Conservation (phyloP, 352 stramenopile genomes). For the Pythium monospermum region DNA sequence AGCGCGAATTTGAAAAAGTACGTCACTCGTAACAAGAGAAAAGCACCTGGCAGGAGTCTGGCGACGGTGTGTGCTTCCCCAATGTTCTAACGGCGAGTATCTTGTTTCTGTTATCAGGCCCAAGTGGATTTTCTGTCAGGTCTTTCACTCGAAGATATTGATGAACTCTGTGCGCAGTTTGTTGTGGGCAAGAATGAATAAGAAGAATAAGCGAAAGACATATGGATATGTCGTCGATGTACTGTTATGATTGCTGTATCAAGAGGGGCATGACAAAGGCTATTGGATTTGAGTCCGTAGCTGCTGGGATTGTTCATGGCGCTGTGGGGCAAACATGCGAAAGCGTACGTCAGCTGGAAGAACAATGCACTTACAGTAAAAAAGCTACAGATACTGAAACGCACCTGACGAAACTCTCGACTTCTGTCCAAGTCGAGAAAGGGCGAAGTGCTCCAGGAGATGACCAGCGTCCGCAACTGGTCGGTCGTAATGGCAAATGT, state of each 20-base stretch:
- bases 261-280: no score
- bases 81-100: not conserved
- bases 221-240: not conserved
- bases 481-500: slow-evolving; percentile 67
- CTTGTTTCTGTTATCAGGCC: slow-evolving; percentile 21
- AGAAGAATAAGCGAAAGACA: not conserved
- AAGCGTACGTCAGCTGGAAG: no score
- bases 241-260: slow-evolving; percentile 12
- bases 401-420: slow-evolving; percentile 47
- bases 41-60: no score
- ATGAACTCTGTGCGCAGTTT: slow-evolving; percentile 73
- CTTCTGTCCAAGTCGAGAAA: slow-evolving; percentile 58
- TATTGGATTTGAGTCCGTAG: not conserved
- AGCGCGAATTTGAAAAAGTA: slow-evolving; percentile 62
- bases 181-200: slow-evolving; percentile 18
- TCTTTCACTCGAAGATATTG: slow-evolving; percentile 59
- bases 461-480: slow-evolving; percentile 68
- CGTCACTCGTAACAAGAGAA: no score
- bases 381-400: no score
- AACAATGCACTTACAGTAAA: no score
- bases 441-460: slow-evolving; percentile 77
- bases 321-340: no score
- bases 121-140: slow-evolving; percentile 51
- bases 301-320: slow-evolving; percentile 35
- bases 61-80: no score